A percentile compares a stretch with the other conserved stretches of the same genome.
These are phyloP conservation scores for Pseudevernia furfuracea DNA, from an alignment of 495 filamentous ascomycete species.

Conservation along the genomic window DNA sequence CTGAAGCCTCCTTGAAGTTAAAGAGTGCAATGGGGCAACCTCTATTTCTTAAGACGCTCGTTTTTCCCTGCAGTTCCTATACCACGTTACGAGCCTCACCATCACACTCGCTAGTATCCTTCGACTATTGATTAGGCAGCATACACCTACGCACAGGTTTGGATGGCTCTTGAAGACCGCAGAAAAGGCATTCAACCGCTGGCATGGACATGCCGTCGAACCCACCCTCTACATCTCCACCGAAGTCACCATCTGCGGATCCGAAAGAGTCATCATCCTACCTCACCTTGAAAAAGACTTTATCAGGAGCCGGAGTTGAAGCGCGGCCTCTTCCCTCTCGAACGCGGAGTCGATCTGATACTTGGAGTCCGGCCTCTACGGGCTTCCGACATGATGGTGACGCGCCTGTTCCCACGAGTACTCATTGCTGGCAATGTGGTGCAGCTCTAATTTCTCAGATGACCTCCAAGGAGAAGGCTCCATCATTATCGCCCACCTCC, in stretches of 20 bases:
- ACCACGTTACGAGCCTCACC: neutral
- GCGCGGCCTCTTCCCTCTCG: neutral
- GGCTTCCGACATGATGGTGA: neutral
- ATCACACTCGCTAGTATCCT: neutral
- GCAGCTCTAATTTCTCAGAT: neutral
- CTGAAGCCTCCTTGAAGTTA: neutral
- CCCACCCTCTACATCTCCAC: neutral
- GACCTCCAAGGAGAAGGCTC: neutral
- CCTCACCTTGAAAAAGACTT: neutral
- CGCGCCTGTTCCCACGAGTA: neutral
- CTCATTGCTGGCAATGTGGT: constrained; percentile 3
- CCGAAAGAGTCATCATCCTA: neutral
- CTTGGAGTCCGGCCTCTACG: neutral
- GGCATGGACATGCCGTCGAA: neutral
- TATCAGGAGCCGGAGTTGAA: neutral
- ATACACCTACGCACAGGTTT: neutral
- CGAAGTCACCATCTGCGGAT: neutral
- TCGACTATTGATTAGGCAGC: neutral
- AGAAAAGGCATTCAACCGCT: neutral
- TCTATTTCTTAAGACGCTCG: neutral
- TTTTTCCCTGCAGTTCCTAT: neutral
- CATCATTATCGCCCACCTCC: neutral
- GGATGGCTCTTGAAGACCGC: neutral
- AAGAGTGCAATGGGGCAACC: neutral
- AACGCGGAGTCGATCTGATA: constrained; percentile 7